Conservation (phyloP, 176 grass and related monocot genomes). For the Ampelocalamus luodianensis region DNA sequence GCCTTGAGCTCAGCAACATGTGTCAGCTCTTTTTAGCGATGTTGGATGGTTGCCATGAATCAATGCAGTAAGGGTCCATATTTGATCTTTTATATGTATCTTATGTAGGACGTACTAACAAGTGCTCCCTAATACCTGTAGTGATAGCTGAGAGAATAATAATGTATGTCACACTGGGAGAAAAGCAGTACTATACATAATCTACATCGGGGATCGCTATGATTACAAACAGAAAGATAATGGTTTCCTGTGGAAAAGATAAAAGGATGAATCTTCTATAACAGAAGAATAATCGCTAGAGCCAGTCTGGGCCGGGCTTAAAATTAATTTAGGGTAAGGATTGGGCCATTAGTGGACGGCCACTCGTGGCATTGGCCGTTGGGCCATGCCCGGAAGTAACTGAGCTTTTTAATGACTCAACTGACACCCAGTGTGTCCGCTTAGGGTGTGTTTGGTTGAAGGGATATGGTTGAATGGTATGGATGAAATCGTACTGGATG, state of each 20-base stretch:
- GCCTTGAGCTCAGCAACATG: neutral
- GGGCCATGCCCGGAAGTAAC: neutral
- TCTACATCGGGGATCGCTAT: conserved; percentile 34
- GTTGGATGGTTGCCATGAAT: conserved; percentile 35
- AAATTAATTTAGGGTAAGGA: neutral
- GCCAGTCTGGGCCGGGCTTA: neutral
- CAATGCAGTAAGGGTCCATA: conserved; percentile 50
- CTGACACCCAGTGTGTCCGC: neutral
- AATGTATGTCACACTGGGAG: neutral
- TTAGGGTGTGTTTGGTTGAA: no score
- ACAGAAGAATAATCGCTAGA: neutral
- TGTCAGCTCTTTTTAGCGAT: conserved; percentile 13
- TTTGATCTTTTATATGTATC: conserved; percentile 14
- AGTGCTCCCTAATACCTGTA: conserved; percentile 28
- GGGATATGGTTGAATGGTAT: no score
- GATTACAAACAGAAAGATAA: conserved; percentile 33
- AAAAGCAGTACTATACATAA: conserved; percentile 32
- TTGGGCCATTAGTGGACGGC: neutral
- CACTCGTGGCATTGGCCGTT: neutral
- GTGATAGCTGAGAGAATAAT: conserved; percentile 29
- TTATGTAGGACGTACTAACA: conserved; percentile 32
- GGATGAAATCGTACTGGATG: no score
- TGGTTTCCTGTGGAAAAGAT: neutral
- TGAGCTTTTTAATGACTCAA: neutral
- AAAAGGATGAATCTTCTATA: conserved; percentile 7